These are phyloP conservation scores for Coniochaeta pulveracea DNA, from an alignment of 2,329 filamentous ascomycete species.

Conservation along the genomic window DNA sequence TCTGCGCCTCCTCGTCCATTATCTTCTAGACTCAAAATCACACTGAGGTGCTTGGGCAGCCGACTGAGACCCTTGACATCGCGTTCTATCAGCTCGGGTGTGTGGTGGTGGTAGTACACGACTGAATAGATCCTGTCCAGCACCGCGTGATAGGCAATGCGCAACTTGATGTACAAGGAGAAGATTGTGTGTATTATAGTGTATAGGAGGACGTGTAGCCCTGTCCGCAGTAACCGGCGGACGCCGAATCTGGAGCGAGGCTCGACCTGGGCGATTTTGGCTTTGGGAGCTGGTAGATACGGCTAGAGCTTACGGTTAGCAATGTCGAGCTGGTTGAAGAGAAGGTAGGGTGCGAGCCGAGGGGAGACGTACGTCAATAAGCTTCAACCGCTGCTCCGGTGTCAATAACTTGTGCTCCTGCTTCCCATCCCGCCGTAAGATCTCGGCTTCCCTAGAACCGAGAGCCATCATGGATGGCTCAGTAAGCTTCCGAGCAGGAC, in stretches of 20 bases:
- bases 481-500: too few species aligned
- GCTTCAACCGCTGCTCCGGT: constrained; percentile 29
- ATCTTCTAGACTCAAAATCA: constrained; percentile 67
- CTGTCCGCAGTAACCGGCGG: constrained; percentile 47
- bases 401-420: constrained; percentile 27
- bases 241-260: constrained; percentile 38
- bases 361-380: constrained; percentile 27
- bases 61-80: constrained; percentile 68
- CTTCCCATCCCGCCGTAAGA: constrained; percentile 34
- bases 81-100: constrained; percentile 80
- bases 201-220: constrained; percentile 58
- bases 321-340: too few species aligned
- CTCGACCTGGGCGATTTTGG: constrained; percentile 12
- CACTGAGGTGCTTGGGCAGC: constrained; percentile 76
- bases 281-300: constrained; percentile 22
- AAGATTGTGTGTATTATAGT: constrained; percentile 69
- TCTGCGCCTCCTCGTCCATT: constrained; percentile 60
- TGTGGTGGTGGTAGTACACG: constrained; percentile 89
- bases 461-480: constrained; percentile 29
- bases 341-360: too few species aligned
- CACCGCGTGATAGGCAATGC: constrained; percentile 69
- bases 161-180: constrained; percentile 74
- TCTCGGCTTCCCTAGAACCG: constrained; percentile 22
- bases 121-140: constrained; percentile 69
- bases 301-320: constrained; percentile 11